Evolutionary conservation across 1,284 basidiomycete species (phyloP), one percentile per base, ranked within the genome.

Genomic region (Exobasidium cylindrosporum): DNA sequence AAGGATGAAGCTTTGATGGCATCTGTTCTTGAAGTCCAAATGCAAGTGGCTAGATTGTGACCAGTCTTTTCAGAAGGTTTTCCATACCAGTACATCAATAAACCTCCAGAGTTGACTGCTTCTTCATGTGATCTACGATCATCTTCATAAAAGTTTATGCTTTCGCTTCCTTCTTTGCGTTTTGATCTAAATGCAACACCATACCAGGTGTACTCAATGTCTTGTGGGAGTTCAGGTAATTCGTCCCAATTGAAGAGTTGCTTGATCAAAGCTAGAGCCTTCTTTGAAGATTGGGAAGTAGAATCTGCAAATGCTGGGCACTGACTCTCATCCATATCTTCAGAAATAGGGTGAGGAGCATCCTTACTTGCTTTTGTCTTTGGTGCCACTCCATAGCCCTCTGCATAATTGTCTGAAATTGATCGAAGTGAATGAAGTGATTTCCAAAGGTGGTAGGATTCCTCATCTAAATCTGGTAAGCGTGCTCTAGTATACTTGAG

Each of bases 71-170:
- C 63, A 29, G 67, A 43, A 0, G 74, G 74, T 4, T 58, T 45
- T 30, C 72, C 74, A 55, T 76, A 76, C 73, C 73, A 76, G 64
- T 76, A 76, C 67, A 75, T 69, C 40, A 76, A 53, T 7, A 76
- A 57, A 0, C 74, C 74, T 11, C 74, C 74, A 7, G 63, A 62
- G 11, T 54, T 54, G 2, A 74, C 72, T 0, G 74, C 74, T 63
- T 76, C 74, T 53, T 76, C 74, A 61, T 76, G 74, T 1, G 72
- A 64, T 17, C 57, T 31, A 2, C 74, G 61, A 52, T 76, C 74
- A 5, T 68, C 74, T 55, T 70, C 66, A 65, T 76, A 76, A 40
- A 76, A 66, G 6, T 50, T 63, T 4, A 35, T 21, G 24, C 60
- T 67, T 43, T 69, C 66, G 2, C 65, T 66, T 10, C 65, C 67